These are phyloP conservation scores for Collybia sordida DNA, from an alignment of 768 basidiomycete species.

Conservation along the genomic window DNA sequence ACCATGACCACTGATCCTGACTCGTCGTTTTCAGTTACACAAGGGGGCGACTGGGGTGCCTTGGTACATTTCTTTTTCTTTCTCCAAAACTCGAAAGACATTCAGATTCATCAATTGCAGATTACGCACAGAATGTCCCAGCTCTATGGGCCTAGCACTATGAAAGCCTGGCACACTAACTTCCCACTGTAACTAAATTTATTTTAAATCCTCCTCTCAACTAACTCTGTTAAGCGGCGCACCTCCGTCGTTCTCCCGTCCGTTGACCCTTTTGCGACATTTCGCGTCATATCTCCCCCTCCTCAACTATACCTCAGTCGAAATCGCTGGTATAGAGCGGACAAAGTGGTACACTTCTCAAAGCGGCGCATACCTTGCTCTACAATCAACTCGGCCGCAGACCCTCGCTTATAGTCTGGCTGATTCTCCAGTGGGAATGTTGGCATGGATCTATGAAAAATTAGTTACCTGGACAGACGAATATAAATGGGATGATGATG, in stretches of 20 bases:
- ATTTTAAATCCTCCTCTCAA: not conserved
- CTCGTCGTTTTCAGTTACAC: constrained; percentile 31
- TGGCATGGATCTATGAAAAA: constrained; percentile 58
- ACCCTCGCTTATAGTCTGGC: constrained; percentile 53
- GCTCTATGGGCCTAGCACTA: constrained; percentile 31
- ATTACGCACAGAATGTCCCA: constrained; percentile 26
- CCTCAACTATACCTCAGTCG: constrained; percentile 22
- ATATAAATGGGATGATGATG: constrained; percentile 58
- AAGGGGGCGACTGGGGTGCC: constrained; percentile 50
- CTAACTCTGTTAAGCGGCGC: not conserved
- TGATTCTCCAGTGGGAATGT: constrained; percentile 56
- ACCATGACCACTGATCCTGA: not conserved
- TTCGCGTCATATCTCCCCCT: constrained; percentile 18
- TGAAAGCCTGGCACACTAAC: constrained; percentile 56
- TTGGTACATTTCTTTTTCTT: constrained; percentile 21
- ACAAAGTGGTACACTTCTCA: constrained; percentile 24
- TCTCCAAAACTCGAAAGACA: not conserved
- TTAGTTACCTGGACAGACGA: constrained; percentile 45
- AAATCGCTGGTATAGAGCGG: constrained; percentile 31
- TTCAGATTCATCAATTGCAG: constrained; percentile 8
- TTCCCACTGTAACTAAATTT: constrained; percentile 23
- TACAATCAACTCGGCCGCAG: constrained; percentile 49
- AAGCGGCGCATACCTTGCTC: constrained; percentile 34
- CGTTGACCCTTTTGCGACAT: constrained; percentile 22
- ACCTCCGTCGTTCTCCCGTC: constrained; percentile 7